phyloP scores from a whole-genome alignment of 257 asterid species.

The Solanum sejunctum region DNA sequence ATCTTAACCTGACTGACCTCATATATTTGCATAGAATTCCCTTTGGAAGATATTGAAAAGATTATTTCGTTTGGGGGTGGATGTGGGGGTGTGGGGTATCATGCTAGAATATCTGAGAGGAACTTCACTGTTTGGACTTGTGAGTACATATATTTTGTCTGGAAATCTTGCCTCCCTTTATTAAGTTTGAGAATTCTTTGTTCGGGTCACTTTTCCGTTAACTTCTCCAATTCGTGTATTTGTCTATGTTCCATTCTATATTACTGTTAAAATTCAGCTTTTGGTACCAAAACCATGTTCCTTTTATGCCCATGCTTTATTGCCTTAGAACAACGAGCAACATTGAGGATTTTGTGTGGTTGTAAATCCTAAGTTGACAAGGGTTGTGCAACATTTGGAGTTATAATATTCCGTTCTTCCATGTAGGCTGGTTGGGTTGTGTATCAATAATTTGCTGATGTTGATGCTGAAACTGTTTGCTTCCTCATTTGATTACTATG shows the following conservation, averaged over 20 bases:
- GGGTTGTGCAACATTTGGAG: neutral
- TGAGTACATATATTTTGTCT: too few relatives aligned
- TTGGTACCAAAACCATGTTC: neutral
- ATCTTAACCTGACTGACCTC: too few relatives aligned
- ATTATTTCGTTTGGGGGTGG: too few relatives aligned
- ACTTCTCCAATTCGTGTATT: neutral
- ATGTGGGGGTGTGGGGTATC: too few relatives aligned
- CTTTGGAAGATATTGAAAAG: too few relatives aligned
- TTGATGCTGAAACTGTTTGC: too few relatives aligned
- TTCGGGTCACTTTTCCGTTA: neutral
- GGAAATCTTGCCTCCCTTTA: neutral
- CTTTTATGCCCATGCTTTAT: neutral
- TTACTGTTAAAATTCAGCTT: neutral
- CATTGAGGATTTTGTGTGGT: neutral
- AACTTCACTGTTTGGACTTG: too few relatives aligned
- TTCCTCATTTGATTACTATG: too few relatives aligned
- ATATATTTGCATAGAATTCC: too few relatives aligned
- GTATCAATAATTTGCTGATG: too few relatives aligned
- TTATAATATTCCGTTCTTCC: neutral
- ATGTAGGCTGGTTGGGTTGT: conserved; percentile 24
- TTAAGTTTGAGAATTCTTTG: neutral
- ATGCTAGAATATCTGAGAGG: too few relatives aligned
- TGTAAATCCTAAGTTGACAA: neutral
- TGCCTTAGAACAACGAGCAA: neutral
- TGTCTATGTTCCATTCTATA: neutral